A percentile compares a stretch with the other conserved stretches of the same genome.
These are phyloP conservation scores for Aspergillus sp. DNA, from an alignment of 2,329 filamentous ascomycete genomes.

Conservation along the genomic window DNA sequence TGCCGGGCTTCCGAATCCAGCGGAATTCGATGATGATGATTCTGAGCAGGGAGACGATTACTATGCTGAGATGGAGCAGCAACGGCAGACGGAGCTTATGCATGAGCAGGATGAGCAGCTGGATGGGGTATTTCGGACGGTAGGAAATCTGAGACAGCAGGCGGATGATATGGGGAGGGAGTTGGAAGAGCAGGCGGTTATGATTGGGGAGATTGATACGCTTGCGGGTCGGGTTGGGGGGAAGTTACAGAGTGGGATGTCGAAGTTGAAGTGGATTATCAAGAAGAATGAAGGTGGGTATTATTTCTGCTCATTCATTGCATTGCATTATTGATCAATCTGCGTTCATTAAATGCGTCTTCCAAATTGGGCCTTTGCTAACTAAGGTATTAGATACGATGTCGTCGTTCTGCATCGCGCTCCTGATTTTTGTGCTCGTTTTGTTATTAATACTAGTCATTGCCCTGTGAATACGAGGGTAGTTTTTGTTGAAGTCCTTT, in stretches of 20 bases:
- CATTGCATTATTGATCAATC: constrained; percentile 5
- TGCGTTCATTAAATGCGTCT: background rate
- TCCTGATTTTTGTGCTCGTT: constrained; percentile 86
- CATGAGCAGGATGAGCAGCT: constrained; percentile 90
- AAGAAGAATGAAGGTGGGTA: constrained; percentile 82
- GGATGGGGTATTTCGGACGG: constrained; percentile 88
- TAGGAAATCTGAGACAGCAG: constrained; percentile 85
- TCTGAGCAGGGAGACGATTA: constrained; percentile 56
- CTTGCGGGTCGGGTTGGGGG: constrained; percentile 85
- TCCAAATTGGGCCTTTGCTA: constrained; percentile 11
- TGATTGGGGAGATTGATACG: constrained; percentile 81
- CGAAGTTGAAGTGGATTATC: constrained; percentile 81
- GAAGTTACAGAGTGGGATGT: constrained; percentile 80
- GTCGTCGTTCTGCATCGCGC: constrained; percentile 87
- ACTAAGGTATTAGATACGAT: constrained; percentile 54
- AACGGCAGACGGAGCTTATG: constrained; percentile 89
- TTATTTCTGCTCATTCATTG: background rate
- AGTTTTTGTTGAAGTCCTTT: background rate
- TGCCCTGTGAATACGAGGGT: constrained; percentile 41
- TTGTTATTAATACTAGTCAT: constrained; percentile 78
- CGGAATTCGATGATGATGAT: constrained; percentile 54
- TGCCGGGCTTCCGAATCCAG: constrained; percentile 58
- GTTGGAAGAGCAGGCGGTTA: constrained; percentile 88
- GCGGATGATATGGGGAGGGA: constrained; percentile 95
- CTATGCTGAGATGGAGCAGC: constrained; percentile 83